Evolutionary conservation across 768 basidiomycete genomes (phyloP), one percentile per base, ranked within the genome.

Genomic region (Pisolithus tinctorius): DNA sequence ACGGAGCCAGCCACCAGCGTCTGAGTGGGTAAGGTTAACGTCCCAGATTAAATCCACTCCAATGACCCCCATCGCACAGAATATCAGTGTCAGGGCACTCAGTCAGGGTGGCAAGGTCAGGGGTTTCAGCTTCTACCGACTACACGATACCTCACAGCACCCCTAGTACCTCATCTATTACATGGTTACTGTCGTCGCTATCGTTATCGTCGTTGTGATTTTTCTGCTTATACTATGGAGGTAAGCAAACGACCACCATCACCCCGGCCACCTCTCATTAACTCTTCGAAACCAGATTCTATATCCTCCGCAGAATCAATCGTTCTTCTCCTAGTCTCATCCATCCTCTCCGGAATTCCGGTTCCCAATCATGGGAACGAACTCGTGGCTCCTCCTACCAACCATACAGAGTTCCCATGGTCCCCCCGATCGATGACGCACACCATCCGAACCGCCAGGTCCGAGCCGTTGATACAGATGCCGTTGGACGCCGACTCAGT

Each of bases 381-480:
- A 36, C 29, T 14, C 43, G 55, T 45, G 51, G 41, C 14, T 51
- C 61, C 4, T 40, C 55, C 26, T 55, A 56, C 40, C 59, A 48
- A 23, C 55, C 47, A 20, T 44, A 50, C 17, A 56, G 55, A 6
- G 30, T 60, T 45, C 58, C 53, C 11, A 36, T 66, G 17, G n/a
- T 59, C 1, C 56, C 56, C 34, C 13, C 13, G 34, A 49, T 58
- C 2, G 65, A 60, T 45, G 55, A 59, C n/a, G 61, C 51, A 10
- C 58, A 55, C 55, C 63, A 10, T 49, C 52, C 52, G 7, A 55
- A 57, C 39, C 63, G 60, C 34, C 43, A 16, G 16, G 62, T 69
- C 3, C 66, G 55, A 39, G 71, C 71, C 0, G 56, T 58, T 0
- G 75, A 77, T 53, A 66, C 63, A 0, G 77, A 77, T 54, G 64